A percentile compares a stretch with the other conserved stretches of the same genome.
Conservation (phyloP, 768 basidiomycete genomes). For the Trametes gibbosa region DNA sequence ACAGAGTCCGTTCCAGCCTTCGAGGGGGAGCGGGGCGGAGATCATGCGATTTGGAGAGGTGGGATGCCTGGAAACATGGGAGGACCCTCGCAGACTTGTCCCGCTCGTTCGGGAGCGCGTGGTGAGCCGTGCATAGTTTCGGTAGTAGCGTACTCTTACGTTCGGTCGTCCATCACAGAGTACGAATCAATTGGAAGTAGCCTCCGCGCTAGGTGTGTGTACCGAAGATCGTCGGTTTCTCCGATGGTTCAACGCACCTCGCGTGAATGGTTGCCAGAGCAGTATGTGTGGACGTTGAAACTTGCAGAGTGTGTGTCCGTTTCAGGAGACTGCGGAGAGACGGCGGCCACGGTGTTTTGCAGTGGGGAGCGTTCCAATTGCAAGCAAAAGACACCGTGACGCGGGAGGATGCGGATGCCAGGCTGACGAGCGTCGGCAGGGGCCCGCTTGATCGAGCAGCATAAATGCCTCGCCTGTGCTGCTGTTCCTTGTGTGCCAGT, state of each 20-base stretch:
- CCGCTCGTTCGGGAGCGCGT: not conserved
- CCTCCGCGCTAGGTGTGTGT: not conserved
- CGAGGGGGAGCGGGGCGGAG: no score
- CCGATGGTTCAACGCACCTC: not conserved
- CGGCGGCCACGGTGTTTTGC: no score
- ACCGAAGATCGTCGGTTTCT: not conserved
- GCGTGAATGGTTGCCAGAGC: no score
- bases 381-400: no score
- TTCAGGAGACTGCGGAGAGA: no score
- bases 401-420: no score
- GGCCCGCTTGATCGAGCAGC: not conserved
- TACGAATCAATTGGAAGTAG: not conserved
- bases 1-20: not conserved
- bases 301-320: no score
- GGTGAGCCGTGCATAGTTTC: not conserved
- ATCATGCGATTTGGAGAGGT: not conserved
- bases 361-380: no score
- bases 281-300: no score
- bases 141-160: not conserved
- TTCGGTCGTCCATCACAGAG: not conserved
- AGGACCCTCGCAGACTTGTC: not conserved
- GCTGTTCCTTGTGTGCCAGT: not conserved
- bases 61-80: not conserved
- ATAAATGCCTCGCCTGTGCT: not conserved
- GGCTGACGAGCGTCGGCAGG: no score